A percentile compares a stretch with the other conserved stretches of the same genome.
These are phyloP conservation scores for Tulasnella sp. DNA, from an alignment of 768 basidiomycete species.

Conservation along the genomic window DNA sequence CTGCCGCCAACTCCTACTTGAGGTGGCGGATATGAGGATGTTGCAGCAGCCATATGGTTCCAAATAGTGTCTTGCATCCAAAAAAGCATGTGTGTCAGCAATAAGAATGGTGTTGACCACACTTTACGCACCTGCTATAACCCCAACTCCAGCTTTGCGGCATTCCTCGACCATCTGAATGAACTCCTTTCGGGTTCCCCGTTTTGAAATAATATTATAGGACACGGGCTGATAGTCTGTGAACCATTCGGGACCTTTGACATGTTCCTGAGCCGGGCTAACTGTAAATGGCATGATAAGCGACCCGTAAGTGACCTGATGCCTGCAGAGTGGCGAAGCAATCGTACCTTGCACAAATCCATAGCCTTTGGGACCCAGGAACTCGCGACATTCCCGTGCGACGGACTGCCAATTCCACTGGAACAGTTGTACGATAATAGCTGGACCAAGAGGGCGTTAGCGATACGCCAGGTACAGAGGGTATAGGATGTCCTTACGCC, in stretches of 20 bases:
- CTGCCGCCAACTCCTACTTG: background rate
- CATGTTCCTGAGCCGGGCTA: background rate
- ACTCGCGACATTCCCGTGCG: background rate
- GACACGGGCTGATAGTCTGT: conserved; percentile 32
- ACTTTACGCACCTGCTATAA: conserved; percentile 48
- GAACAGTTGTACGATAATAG: background rate
- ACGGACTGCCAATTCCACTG: background rate
- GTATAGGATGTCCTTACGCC: too few species aligned
- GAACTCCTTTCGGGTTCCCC: background rate
- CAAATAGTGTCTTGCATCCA: conserved; percentile 46
- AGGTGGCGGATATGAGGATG: background rate
- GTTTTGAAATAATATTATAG: background rate
- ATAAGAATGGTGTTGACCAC: conserved; percentile 40
- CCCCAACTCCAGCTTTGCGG: conserved; percentile 39
- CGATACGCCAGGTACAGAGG: too few species aligned
- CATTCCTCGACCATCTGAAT: background rate
- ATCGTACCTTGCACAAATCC: background rate
- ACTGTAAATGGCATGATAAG: too few species aligned
- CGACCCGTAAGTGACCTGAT: too few species aligned
- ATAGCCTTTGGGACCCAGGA: background rate
- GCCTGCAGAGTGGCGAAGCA: background rate
- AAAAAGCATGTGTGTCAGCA: conserved; percentile 43
- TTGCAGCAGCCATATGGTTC: conserved; percentile 47
- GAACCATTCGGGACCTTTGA: conserved; percentile 58
- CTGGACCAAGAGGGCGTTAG: too few species aligned